Conservation (phyloP, 2,329 filamentous ascomycete species). For the Epicoccum nigrum region DNA sequence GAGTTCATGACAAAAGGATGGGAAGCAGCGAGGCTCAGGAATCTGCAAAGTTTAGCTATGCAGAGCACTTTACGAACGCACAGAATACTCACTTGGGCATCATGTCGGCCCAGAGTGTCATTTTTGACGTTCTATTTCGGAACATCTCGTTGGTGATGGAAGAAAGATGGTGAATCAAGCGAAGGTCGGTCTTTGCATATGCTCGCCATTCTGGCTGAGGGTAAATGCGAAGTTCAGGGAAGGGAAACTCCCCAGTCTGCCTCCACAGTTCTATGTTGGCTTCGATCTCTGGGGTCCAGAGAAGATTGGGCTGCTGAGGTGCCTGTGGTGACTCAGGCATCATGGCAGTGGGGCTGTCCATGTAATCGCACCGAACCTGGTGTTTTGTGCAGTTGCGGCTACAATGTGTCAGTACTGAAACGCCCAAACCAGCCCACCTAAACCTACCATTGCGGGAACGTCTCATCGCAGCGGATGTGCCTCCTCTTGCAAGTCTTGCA, state of each 20-base stretch:
- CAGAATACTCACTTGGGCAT: slow-evolving; percentile 77
- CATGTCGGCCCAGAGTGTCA: slow-evolving; percentile 91
- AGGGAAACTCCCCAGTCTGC: slow-evolving; percentile 82
- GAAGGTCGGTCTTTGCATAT: slow-evolving; percentile 78
- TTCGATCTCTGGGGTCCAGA: slow-evolving; percentile 88
- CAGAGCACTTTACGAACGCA: background rate
- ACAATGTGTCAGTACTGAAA: slow-evolving; percentile 30
- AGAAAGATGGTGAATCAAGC: slow-evolving; percentile 89
- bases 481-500: slow-evolving; percentile 98
- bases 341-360: slow-evolving; percentile 77
- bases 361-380: slow-evolving; percentile 97
- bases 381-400: slow-evolving; percentile 99
- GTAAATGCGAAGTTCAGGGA: slow-evolving; percentile 78
- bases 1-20: slow-evolving; percentile 94
- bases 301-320: slow-evolving; percentile 66
- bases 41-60: slow-evolving; percentile 58
- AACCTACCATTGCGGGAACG: slow-evolving; percentile 90
- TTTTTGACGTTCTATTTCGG: slow-evolving; percentile 76
- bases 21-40: slow-evolving; percentile 80
- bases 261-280: slow-evolving; percentile 82
- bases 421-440: background rate
- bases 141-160: slow-evolving; percentile 84
- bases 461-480: slow-evolving; percentile 98
- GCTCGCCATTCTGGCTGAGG: slow-evolving; percentile 74
- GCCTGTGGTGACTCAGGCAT: slow-evolving; percentile 59